Conservation (phyloP, 164 flowering plant species). For the Sedum album region DNA sequence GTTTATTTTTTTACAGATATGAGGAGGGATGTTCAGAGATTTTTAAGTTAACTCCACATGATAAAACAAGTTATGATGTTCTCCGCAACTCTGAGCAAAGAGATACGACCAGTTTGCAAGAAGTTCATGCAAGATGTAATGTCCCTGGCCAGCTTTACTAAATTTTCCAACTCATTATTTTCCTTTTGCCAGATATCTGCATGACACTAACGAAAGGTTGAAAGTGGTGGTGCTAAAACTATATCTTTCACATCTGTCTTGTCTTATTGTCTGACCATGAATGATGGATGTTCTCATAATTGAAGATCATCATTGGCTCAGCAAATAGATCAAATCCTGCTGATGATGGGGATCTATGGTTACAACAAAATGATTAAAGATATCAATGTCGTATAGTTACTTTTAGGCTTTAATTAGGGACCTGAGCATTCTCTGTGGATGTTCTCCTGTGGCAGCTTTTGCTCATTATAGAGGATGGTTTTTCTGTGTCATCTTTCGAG, state of each 20-base stretch:
- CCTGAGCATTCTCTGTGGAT: neutral
- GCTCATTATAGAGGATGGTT: neutral
- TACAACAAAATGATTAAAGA: neutral
- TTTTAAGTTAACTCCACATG: conserved; percentile 98
- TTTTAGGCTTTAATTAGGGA: neutral
- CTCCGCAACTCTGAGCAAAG: conserved; percentile 98
- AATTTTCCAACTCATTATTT: conserved; percentile 34
- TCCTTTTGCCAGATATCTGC: conserved; percentile 26
- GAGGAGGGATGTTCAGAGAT: conserved; percentile 99
- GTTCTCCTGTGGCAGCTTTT: neutral
- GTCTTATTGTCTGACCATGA: neutral
- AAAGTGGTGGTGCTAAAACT: conserved; percentile 13
- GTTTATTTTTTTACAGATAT: conserved; percentile 47
- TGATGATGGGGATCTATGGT: neutral
- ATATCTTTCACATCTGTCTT: neutral
- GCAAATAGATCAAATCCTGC: neutral
- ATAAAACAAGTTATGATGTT: conserved; percentile 99
- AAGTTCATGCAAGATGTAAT: conserved; percentile 99
- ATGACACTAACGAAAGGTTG: conserved; percentile 13
- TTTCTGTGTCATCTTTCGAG: neutral
- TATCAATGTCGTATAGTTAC: neutral
- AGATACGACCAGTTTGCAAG: conserved; percentile 98
- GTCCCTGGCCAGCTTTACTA: conserved; percentile 52
- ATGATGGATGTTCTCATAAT: neutral
- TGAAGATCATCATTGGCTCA: neutral